Base-by-base conservation (phyloP, 257 asterid genomes). In the Sherardia arvensis region DNA sequence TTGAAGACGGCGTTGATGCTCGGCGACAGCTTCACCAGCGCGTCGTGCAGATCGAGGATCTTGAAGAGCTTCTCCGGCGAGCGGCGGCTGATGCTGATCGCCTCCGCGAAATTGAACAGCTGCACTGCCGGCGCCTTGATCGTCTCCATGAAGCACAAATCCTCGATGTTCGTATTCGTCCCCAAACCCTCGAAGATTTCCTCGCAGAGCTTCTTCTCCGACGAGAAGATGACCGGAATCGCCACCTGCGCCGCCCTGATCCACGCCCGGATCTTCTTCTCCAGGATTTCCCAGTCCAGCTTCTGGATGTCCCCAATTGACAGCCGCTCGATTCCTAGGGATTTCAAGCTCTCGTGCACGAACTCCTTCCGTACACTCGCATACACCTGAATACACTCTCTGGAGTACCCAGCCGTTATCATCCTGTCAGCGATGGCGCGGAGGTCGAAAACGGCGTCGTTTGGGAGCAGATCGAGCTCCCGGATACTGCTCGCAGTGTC, bases 21-120 rank as follows among this genome's bases (percentile, higher is more conserved):
- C 47, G 91, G 92, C 77, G 86, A 66, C 26, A 88, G 83, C 59
- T 86, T 88, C 7, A 90, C 77, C 23, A 91, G 57, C n/a, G 90
- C 86, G 71, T 86, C 96, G 47, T 83, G 88, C 61, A 91, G 84
- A 81, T 91, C 98, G 79, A 91, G 65, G 29, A 83, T 91, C 83
- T 85, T 88, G 74, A 91, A 91, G 82, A 91, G 70, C 69, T 88
- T 91, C 82, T 91, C 98, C 2, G 96, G 94, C 2, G 96, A 85
- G 69, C 95, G 76, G 66, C 69, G 70, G 59, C 95, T 79, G 34
- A 86, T 86, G 40, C 98, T 88, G 64, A 91, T 86, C 3, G 96
- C 96, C 68, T 88, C 95, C 0, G 96, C 94, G 64, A 91, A 91
- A 74, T 85, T 88, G 57, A 88, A 88, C 29, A 91, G 61, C 76